These are phyloP conservation scores for Trichoderma sp. DNA, from an alignment of 2,329 filamentous ascomycete species.

Conservation along the genomic window DNA sequence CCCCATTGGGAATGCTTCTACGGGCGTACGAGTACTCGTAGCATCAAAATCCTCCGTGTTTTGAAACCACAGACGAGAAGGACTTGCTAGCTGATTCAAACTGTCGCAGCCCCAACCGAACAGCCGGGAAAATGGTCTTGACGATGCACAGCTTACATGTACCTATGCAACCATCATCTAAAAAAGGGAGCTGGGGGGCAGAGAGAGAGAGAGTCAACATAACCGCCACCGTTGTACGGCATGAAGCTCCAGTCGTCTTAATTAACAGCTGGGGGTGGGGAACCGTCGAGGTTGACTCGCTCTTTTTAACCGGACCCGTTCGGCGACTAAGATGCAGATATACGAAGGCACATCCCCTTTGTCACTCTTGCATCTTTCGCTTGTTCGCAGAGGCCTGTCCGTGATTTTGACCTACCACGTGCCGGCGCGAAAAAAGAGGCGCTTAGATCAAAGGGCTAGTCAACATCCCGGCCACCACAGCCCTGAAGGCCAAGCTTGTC, in stretches of 20 bases:
- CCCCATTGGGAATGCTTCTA: neutral
- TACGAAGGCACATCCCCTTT: neutral
- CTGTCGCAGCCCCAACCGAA: conserved; percentile 16
- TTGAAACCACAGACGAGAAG: conserved; percentile 6
- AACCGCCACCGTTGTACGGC: neutral
- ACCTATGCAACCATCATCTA: neutral
- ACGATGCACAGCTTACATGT: neutral
- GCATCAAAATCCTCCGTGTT: neutral
- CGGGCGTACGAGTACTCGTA: neutral
- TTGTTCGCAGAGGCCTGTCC: neutral
- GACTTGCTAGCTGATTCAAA: conserved; percentile 5
- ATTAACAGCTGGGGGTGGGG: conserved; percentile 4
- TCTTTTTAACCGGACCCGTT: conserved; percentile 13
- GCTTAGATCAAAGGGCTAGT: conserved; percentile 16
- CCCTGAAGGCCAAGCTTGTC: neutral
- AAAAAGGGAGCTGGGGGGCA: neutral
- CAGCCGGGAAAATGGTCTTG: neutral
- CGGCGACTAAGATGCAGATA: conserved; percentile 18
- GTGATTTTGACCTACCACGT: conserved; percentile 2
- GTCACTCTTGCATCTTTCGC: neutral
- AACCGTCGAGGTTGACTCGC: neutral
- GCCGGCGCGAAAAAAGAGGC: conserved; percentile 6
- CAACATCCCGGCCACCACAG: neutral
- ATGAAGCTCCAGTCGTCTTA: neutral
- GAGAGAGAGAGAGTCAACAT: neutral